Evolutionary conservation across 2,329 filamentous ascomycete species (phyloP).

Genomic region (Monosporascus sp.): DNA sequence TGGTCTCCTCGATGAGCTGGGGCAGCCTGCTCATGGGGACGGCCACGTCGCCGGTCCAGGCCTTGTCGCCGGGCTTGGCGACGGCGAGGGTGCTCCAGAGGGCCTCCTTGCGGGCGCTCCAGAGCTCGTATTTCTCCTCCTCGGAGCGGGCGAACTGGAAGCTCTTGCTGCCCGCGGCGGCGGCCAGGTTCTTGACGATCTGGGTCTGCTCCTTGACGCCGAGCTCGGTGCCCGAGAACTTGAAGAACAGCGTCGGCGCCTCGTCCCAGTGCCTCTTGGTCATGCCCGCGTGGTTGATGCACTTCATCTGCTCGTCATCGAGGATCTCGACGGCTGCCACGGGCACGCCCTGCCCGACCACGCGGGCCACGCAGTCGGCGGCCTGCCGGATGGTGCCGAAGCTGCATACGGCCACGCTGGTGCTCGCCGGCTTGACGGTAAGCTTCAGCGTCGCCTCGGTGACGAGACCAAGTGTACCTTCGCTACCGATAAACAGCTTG

Average conservation of each 20-base stretch:
- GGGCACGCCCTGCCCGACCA: constrained; percentile 66
- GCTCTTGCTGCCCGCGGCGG: constrained; percentile 51
- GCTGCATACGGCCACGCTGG: constrained; percentile 61
- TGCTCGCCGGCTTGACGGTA: constrained; percentile 66
- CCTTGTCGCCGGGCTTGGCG: constrained; percentile 58
- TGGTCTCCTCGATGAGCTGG: constrained; percentile 72
- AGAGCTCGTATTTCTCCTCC: constrained; percentile 70
- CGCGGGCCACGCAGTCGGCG: constrained; percentile 64
- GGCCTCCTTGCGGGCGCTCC: constrained; percentile 79
- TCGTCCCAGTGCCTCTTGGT: constrained; percentile 57
- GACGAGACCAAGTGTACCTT: constrained; percentile 75
- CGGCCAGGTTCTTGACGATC: constrained; percentile 26
- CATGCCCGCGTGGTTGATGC: constrained; percentile 48
- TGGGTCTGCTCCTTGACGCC: constrained; percentile 73
- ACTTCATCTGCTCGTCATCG: constrained; percentile 70
- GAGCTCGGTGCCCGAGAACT: constrained; percentile 58
- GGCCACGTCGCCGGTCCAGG: constrained; percentile 84
- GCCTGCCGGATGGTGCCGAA: constrained; percentile 49
- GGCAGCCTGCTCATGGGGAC: constrained; percentile 72
- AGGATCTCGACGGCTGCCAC: constrained; percentile 76
- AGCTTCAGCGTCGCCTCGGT: constrained; percentile 75
- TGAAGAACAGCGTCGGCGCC: constrained; percentile 65
- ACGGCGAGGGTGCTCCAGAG: constrained; percentile 74
- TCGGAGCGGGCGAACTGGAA: constrained; percentile 72
- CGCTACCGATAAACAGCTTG: constrained; percentile 71